These are phyloP conservation scores for Psilocybe azurescens DNA, from an alignment of 768 basidiomycete species.

Conservation along the genomic window DNA sequence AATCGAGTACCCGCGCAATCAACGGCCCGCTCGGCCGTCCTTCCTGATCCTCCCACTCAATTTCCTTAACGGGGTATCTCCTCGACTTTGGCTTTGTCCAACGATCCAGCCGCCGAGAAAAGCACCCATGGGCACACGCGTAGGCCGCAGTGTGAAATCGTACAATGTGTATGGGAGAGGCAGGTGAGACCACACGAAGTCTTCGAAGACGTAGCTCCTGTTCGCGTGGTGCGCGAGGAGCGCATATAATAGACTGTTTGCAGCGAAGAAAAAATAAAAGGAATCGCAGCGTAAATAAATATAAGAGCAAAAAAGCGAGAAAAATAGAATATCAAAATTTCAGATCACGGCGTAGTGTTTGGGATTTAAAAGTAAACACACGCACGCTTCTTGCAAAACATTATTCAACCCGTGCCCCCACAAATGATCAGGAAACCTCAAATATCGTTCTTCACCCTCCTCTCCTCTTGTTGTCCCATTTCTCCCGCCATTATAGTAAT, in stretches of 20 bases:
- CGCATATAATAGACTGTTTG: conserved; percentile 6
- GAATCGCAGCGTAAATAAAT: background rate
- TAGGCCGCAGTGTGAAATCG: conserved; percentile 55
- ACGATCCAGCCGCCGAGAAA: conserved; percentile 62
- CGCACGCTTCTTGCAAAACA: conserved; percentile 64
- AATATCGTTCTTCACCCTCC: conserved; percentile 31
- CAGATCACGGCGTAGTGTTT: too few relatives aligned
- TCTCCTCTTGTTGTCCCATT: background rate
- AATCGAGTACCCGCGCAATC: background rate
- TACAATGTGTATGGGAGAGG: conserved; percentile 61
- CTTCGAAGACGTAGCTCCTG: conserved; percentile 65
- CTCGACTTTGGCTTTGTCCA: conserved; percentile 37
- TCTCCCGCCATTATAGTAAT: background rate
- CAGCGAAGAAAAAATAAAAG: background rate
- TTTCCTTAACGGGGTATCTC: background rate
- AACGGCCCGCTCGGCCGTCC: background rate
- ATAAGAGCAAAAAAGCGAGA: background rate
- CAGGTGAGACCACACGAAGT: conserved; percentile 62
- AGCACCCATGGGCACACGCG: conserved; percentile 60
- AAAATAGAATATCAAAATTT: background rate
- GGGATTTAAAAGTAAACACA: conserved; percentile 10
- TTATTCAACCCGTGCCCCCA: conserved; percentile 72
- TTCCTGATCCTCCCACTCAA: background rate
- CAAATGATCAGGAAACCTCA: conserved; percentile 58
- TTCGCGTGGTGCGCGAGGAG: conserved; percentile 46